These are phyloP conservation scores for Psidium guajava DNA, from an alignment of 345 rosid genomes.

Conservation along the genomic window DNA sequence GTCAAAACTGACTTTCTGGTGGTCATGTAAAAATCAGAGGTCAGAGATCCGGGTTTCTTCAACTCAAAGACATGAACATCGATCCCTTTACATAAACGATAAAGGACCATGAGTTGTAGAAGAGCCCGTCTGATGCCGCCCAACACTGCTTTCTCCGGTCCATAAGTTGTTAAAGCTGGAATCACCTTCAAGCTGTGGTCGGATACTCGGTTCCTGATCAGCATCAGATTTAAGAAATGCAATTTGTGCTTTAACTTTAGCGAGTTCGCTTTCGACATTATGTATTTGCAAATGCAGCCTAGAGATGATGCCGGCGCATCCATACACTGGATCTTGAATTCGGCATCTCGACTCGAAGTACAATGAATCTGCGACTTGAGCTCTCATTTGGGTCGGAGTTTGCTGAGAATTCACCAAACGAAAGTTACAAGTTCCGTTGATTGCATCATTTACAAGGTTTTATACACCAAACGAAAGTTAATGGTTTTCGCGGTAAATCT, in stretches of 20 bases:
- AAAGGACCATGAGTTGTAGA: background rate
- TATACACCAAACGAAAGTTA: too few species aligned
- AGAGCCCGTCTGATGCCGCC: background rate
- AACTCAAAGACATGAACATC: background rate
- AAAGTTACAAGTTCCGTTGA: background rate
- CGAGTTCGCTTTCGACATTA: slow-evolving; percentile 22
- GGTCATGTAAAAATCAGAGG: background rate
- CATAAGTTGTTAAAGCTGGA: background rate
- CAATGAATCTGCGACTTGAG: slow-evolving; percentile 36
- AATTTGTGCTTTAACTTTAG: slow-evolving; percentile 37
- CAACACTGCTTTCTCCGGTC: background rate
- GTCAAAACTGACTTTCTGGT: background rate
- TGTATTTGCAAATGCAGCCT: slow-evolving; percentile 36
- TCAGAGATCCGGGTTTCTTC: background rate
- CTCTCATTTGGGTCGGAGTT: slow-evolving; percentile 30
- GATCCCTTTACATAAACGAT: background rate
- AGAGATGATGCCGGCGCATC: slow-evolving; percentile 40
- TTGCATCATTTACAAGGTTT: background rate
- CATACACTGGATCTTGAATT: slow-evolving; percentile 47
- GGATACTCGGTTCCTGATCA: background rate
- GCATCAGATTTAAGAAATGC: slow-evolving; percentile 4
- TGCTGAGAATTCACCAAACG: slow-evolving; percentile 14
- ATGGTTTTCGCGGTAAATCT: background rate
- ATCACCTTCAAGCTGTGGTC: background rate
- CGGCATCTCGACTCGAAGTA: slow-evolving; percentile 50